Base-by-base conservation (phyloP, 768 basidiomycete genomes). In the Rickenella mellea region DNA sequence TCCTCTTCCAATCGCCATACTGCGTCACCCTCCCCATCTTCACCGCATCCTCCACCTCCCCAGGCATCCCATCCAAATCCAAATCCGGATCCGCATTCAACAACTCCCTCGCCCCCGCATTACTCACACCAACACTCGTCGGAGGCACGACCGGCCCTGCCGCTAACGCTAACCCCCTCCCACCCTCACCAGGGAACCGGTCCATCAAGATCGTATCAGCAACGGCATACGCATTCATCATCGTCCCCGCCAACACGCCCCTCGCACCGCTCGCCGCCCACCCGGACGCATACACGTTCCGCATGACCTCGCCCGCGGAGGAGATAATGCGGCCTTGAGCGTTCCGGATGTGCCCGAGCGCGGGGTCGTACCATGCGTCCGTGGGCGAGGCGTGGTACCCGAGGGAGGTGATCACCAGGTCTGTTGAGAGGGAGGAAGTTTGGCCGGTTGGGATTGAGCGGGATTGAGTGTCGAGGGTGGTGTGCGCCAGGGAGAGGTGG, bases 221-320 rank as follows among this genome's bases (percentile, higher is more conserved):
- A 2, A 88, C 78, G 2, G 72, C 70, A 55, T 91, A 90, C 17
- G 93, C 87, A 55, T 96, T 74, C 60, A 89, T 78, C 91, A 99
- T 91, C 26, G 96, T 96, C 3, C 81, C 71, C 2, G 90, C 92
- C 33, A 98, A 69, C 10, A 98, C 92, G 8, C 93, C 93, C 40
- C 77, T 81, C 0, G 96, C 92, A 27, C 94, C 94, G 3, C 75
- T 79, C 2, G 89, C 83, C 2, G 89, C 83, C 96, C 96, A 99
- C 8, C 94, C 94, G 1, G 87, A 82, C 1, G 89, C 83, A 55
- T 96, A 99, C n/a, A 93, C 67, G 44, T 76, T 76, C 27, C 67
- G 69, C 27, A 80, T 49, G 14, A 58, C 41, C 2, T 52, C 52
- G 0, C 70, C 70, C 4, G 48, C 49, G 3, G 57, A 50, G 9